phyloP scores from a whole-genome alignment of 1,139 yeast species.

The Magnusiomyces tetraspermus region DNA sequence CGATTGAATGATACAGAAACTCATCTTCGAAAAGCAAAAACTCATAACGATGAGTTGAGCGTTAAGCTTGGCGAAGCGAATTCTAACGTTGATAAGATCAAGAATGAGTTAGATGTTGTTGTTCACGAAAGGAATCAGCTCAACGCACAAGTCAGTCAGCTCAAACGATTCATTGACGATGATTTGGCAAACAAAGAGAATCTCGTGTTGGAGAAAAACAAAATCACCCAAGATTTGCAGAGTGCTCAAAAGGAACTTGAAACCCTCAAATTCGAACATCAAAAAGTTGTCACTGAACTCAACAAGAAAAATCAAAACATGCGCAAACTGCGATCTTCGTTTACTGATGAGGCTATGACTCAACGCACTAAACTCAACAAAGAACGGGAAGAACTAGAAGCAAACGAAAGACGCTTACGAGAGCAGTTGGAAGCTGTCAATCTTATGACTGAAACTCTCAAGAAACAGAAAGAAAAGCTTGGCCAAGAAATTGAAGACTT shows the following conservation, averaged over 20 bases:
- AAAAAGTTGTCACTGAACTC: slow-evolving; percentile 23
- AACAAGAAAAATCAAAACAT: slow-evolving; percentile 27
- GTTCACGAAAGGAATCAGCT: slow-evolving; percentile 12
- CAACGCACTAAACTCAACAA: slow-evolving; percentile 33
- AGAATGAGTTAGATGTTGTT: slow-evolving; percentile 10
- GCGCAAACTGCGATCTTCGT: slow-evolving; percentile 29
- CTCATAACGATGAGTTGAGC: slow-evolving; percentile 12
- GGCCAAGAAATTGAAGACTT: slow-evolving; percentile 72
- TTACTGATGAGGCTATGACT: slow-evolving; percentile 37
- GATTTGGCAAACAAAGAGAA: slow-evolving; percentile 19
- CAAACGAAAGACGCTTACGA: slow-evolving; percentile 32
- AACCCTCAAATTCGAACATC: slow-evolving; percentile 22
- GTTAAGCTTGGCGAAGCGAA: slow-evolving; percentile 13
- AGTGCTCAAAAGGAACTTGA: slow-evolving; percentile 18
- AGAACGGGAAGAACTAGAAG: slow-evolving; percentile 34
- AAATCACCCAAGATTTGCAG: slow-evolving; percentile 21
- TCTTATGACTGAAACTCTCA: slow-evolving; percentile 20
- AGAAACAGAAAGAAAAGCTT: slow-evolving; percentile 47
- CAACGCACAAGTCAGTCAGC: slow-evolving; percentile 17
- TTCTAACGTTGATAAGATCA: slow-evolving; percentile 12
- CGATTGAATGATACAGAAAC: slow-evolving; percentile 31
- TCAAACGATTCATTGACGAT: slow-evolving; percentile 20
- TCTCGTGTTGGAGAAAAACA: slow-evolving; percentile 24
- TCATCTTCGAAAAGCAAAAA: slow-evolving; percentile 7
- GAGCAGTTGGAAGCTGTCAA: slow-evolving; percentile 24